Evolutionary conservation across 2,329 filamentous ascomycete species (phyloP), one percentile per base, ranked within the genome.

Genomic region (Trichoderma sp.): DNA sequence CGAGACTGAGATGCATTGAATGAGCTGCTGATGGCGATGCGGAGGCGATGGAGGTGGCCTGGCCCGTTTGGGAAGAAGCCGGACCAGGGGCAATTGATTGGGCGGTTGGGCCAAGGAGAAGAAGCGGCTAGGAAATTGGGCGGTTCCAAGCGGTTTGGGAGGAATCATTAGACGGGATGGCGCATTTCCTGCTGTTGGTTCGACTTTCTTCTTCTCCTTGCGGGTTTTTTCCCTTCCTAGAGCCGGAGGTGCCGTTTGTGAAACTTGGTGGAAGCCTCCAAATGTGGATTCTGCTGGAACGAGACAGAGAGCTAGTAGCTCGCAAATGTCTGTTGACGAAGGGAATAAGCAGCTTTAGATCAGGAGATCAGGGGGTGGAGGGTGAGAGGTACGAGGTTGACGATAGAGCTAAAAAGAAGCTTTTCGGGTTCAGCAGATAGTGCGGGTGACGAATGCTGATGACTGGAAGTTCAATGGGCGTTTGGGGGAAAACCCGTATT

Each of bases 21-120:
- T 47, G 44, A 30, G 57, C 45, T 60, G 57, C 45, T 50, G 45
- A 60, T 60, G 30, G 57, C 57, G 45, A 60, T 34, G 58, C 34
- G 58, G 48, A 61, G 19, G 58, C 47, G 28, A 61, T 43, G 17
- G 5, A n/a, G 59, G 48, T 30, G 47, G 51, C 21, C 21, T 61
- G 51, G 7, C 59, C 59, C 19, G 45, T 52, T 54, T 54, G n/a
- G 59, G 59, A 4, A 62, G 28, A 14, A 54, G 48, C 59, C 59
- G 57, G 56, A 58, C 56, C 48, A 52, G 48, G 59, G 48, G 59
- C 10, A 7, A 52, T 44, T 39, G 48, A 43, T 44, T 61, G 30
- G 57, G 30, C 45, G 34, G 30, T 50, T 60, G 57, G 34, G 14
- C 51, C 52, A 30, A 24, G 39, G 48, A 26, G 39, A 14, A 26